phyloP scores from a whole-genome alignment of 73 alveolate genomes.

The Stentor coeruleus region DNA sequence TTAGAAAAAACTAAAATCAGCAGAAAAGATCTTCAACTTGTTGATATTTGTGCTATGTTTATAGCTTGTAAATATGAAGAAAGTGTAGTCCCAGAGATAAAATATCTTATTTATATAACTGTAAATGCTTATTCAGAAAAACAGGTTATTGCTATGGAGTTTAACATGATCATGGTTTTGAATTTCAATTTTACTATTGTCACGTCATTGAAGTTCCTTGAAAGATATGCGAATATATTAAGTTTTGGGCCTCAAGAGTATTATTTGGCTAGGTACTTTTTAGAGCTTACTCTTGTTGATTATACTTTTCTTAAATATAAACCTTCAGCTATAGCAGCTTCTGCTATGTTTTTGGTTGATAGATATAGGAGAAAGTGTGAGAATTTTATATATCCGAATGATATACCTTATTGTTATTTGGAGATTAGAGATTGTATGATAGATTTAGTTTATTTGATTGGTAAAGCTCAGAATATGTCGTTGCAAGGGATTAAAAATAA shows the following conservation, averaged over 20 bases:
- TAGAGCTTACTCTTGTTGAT: slow-evolving; percentile 71
- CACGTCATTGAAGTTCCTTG: slow-evolving; percentile 49
- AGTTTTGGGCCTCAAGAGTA: no score
- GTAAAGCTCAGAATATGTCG: no score
- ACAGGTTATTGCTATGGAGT: slow-evolving; percentile 85
- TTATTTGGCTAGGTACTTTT: slow-evolving; percentile 33
- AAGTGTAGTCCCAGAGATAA: slow-evolving; percentile 92
- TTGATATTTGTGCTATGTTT: slow-evolving; percentile 72
- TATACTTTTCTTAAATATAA: slow-evolving; percentile 58
- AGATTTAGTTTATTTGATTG: no score
- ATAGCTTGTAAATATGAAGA: slow-evolving; percentile 67
- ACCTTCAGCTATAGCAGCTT: slow-evolving; percentile 61
- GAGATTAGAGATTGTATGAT: no score
- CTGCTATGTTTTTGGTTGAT: slow-evolving; percentile 63
- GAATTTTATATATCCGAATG: no score
- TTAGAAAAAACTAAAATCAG: slow-evolving; percentile 42
- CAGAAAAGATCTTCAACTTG: slow-evolving; percentile 68
- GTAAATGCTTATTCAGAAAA: slow-evolving; percentile 92
- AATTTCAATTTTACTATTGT: slow-evolving; percentile 75
- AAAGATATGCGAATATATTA: slow-evolving; percentile 42
- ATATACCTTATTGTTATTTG: no score
- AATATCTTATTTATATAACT: slow-evolving; percentile 89
- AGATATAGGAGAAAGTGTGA: no score
- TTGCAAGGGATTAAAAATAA: no score
- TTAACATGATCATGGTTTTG: slow-evolving; percentile 59